Percentiles rank a stretch among this genome's conserved stretches.
Evolutionary conservation across 352 stramenopile genomes (phyloP).

Genomic region (Phytophthora palmivora): DNA sequence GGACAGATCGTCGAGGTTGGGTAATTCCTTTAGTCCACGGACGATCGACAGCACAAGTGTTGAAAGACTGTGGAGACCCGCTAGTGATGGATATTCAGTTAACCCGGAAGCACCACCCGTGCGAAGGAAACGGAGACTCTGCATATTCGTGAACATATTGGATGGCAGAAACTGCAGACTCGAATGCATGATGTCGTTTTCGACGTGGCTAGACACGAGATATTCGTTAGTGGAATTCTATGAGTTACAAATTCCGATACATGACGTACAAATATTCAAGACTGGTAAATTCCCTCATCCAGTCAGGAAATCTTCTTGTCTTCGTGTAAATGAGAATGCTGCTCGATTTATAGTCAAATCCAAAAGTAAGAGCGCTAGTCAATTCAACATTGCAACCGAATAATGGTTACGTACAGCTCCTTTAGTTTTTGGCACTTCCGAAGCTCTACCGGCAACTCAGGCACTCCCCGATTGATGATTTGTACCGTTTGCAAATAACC

Average conservation of each 20-base stretch:
- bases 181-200: slow-evolving; percentile 44
- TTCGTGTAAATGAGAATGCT: slow-evolving; percentile 40
- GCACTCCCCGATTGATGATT: slow-evolving; percentile 36
- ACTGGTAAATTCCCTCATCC: slow-evolving; percentile 37
- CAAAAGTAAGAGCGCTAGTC: too few species aligned
- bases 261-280: slow-evolving; percentile 44
- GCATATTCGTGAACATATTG: slow-evolving; percentile 49
- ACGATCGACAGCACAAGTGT: slow-evolving; percentile 39
- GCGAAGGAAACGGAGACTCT: slow-evolving; percentile 47
- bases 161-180: slow-evolving; percentile 37
- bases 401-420: slow-evolving; percentile 33
- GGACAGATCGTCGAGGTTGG: slow-evolving; percentile 37
- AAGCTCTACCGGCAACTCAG: slow-evolving; percentile 34
- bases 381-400: too few species aligned
- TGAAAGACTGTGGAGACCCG: slow-evolving; percentile 36
- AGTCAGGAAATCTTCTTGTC: slow-evolving; percentile 32
- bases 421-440: slow-evolving; percentile 29
- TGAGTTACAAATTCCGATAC: not conserved
- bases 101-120: slow-evolving; percentile 34
- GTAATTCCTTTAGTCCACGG: slow-evolving; percentile 33
- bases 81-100: slow-evolving; percentile 43
- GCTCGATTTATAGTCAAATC: not conserved
- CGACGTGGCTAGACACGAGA: slow-evolving; percentile 20
- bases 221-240: slow-evolving; percentile 1
- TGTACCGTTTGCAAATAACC: slow-evolving; percentile 38